Evolutionary conservation across 805 yeast genomes (phyloP).

Genomic region (Kregervanrija delftensis): DNA sequence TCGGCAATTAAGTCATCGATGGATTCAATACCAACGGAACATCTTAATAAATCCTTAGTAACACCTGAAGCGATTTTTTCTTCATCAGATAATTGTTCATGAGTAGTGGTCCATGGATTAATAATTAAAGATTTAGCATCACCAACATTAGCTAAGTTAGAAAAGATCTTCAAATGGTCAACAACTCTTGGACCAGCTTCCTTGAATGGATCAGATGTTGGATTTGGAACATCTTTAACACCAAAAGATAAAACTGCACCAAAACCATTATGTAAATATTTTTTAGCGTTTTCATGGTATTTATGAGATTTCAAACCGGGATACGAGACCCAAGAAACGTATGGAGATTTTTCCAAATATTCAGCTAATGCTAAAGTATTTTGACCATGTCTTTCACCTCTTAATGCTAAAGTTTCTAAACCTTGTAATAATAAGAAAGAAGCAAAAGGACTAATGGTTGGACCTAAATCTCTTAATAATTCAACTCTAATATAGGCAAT

Average conservation of each 20-base stretch:
- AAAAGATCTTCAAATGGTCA: constrained; percentile 75
- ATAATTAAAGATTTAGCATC: constrained; percentile 93
- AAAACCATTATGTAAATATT: constrained; percentile 70
- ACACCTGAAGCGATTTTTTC: constrained; percentile 85
- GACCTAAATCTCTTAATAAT: constrained; percentile 87
- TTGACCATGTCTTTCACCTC: constrained; percentile 86
- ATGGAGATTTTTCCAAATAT: constrained; percentile 56
- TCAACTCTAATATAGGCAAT: constrained; percentile 78
- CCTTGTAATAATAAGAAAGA: constrained; percentile 86
- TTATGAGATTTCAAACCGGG: constrained; percentile 80
- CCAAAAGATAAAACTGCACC: constrained; percentile 91
- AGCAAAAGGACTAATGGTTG: constrained; percentile 81
- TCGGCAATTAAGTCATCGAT: constrained; percentile 88
- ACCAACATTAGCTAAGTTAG: constrained; percentile 95
- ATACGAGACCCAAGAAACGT: constrained; percentile 87
- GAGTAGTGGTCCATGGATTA: constrained; percentile 95
- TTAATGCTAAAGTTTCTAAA: constrained; percentile 84
- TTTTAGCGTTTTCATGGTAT: constrained; percentile 75
- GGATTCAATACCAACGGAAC: constrained; percentile 85
- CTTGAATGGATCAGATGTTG: constrained; percentile 52
- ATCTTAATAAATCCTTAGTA: constrained; percentile 79
- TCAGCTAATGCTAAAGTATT: constrained; percentile 79
- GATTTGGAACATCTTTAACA: constrained; percentile 55
- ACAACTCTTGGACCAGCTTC: constrained; percentile 81
- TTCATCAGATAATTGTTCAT: constrained; percentile 78